Conservation (phyloP, 78 protist genomes). For the Dictyostelium intermedium region DNA sequence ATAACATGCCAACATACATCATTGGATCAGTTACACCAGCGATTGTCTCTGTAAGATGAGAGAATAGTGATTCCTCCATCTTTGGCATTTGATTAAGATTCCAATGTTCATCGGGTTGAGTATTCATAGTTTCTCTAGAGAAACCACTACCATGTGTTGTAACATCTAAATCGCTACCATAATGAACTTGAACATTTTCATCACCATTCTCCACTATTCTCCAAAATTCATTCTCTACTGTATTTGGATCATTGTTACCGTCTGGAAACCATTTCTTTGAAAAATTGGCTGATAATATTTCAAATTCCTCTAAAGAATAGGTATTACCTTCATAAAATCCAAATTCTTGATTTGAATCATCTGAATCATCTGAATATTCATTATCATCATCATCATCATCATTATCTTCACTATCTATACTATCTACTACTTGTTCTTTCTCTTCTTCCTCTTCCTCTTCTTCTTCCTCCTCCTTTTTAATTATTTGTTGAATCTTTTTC, state of each 20-base stretch:
- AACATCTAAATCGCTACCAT: constrained; percentile 85
- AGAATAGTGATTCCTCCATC: constrained; percentile 66
- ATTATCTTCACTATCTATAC: not conserved
- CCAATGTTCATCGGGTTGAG: constrained; percentile 37
- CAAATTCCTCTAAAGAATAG: constrained; percentile 29
- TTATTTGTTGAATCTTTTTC: not conserved
- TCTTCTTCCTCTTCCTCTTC: constrained; percentile 1
- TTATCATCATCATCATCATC: not conserved
- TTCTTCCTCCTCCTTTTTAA: not conserved
- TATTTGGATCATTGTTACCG: constrained; percentile 32
- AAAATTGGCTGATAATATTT: constrained; percentile 36
- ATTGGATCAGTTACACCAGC: constrained; percentile 82
- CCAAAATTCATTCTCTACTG: constrained; percentile 83
- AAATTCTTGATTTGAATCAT: constrained; percentile 22
- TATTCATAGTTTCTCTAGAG: constrained; percentile 22
- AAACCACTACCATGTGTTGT: constrained; percentile 77
- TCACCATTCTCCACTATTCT: constrained; percentile 82
- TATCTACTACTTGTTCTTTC: not conserved
- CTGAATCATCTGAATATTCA: not conserved
- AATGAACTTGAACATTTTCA: constrained; percentile 83
- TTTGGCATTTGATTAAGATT: constrained; percentile 75
- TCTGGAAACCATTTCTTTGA: constrained; percentile 77
- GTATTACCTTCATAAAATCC: constrained; percentile 28
- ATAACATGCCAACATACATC: constrained; percentile 91
- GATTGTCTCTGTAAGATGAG: constrained; percentile 68